Conservation (phyloP, 805 yeast genomes). For the Saccharomycopsis olivae region DNA sequence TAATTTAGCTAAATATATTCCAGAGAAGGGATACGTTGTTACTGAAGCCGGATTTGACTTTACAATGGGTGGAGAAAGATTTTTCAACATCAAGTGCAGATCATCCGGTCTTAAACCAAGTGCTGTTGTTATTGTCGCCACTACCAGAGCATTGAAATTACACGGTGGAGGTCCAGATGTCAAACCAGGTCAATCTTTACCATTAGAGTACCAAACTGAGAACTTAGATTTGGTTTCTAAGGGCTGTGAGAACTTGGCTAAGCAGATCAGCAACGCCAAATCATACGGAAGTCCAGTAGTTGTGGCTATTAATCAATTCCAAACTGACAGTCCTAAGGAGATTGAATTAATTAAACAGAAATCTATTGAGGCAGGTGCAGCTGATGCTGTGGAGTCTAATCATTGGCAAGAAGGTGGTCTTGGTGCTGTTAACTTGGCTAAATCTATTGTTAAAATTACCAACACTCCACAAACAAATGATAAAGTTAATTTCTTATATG, state of each 20-base stretch:
- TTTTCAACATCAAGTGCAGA: constrained; percentile 91
- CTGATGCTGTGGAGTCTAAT: constrained; percentile 78
- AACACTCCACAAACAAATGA: constrained; percentile 27
- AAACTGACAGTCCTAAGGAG: constrained; percentile 73
- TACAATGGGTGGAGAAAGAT: constrained; percentile 99
- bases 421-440: constrained; percentile 79
- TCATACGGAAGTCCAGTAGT: constrained; percentile 85
- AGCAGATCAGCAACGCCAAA: constrained; percentile 80
- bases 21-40: constrained; percentile 72
- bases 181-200: constrained; percentile 83
- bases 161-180: constrained; percentile 98
- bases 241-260: constrained; percentile 82
- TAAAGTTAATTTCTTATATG: constrained; percentile 56
- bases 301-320: constrained; percentile 86
- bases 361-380: constrained; percentile 86
- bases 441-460: constrained; percentile 70
- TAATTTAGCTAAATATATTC: constrained; percentile 20
- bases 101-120: constrained; percentile 83
- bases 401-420: constrained; percentile 96
- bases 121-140: constrained; percentile 87
- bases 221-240: constrained; percentile 64
- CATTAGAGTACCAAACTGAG: constrained; percentile 71
- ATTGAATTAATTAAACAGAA: constrained; percentile 69
- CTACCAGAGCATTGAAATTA: constrained; percentile 90
- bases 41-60: constrained; percentile 99